Conservation (phyloP, 176 grass and related monocot species). For the Hyparrhenia diplandra region DNA sequence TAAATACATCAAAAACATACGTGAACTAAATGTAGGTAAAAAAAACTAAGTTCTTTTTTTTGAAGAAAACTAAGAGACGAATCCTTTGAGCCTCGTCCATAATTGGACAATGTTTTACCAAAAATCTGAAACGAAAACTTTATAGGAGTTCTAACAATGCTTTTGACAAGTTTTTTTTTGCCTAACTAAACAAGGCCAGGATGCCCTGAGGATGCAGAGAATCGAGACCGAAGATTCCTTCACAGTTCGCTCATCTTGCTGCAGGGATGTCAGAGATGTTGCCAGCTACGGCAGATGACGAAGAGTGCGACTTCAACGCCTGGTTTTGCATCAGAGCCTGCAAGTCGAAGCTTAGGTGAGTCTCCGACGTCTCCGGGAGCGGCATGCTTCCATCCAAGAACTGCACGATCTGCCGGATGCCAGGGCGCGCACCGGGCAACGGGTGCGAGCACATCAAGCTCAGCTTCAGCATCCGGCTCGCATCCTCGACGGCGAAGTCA, state of each 20-base stretch:
- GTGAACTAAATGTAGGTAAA: no score
- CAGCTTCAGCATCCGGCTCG: conserved; percentile 11
- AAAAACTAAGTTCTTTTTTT: no score
- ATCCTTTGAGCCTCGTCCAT: no score
- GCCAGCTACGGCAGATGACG: background rate
- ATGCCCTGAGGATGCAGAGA: background rate
- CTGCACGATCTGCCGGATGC: conserved; percentile 34
- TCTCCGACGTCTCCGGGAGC: conserved; percentile 18
- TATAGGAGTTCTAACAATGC: no score
- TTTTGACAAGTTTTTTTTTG: no score
- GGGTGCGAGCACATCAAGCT: conserved; percentile 50
- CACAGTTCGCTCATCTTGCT: background rate
- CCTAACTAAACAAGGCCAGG: no score
- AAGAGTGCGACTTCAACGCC: background rate
- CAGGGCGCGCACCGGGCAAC: conserved; percentile 18
- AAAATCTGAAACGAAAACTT: no score
- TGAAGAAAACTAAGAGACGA: no score
- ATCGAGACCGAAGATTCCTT: no score
- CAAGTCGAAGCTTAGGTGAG: conserved; percentile 8
- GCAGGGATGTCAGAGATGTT: conserved; percentile 25
- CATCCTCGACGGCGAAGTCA: conserved; percentile 19
- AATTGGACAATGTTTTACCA: no score
- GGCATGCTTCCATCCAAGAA: conserved; percentile 4
- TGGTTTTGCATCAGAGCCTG: conserved; percentile 6
- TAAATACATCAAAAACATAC: no score